phyloP scores from a whole-genome alignment of 2,329 filamentous ascomycete species.

The Cylindrodendrum hubeiense region DNA sequence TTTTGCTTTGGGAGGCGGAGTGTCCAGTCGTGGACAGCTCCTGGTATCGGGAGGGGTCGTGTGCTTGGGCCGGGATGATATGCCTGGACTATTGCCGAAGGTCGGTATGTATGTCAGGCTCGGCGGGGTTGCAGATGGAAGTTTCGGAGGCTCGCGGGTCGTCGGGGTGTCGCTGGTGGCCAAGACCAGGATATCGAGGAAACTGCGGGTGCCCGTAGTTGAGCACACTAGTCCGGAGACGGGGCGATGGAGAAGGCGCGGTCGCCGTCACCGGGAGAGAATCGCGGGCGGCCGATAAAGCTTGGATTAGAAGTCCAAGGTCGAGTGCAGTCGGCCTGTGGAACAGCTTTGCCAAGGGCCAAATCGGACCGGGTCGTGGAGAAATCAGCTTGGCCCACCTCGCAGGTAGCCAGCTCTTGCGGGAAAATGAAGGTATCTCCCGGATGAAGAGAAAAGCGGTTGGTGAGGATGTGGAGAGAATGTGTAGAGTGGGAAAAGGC shows the following conservation, averaged over 20 bases:
- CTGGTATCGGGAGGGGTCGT: constrained; percentile 20
- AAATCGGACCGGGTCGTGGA: constrained; percentile 30
- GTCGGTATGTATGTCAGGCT: constrained; percentile 24
- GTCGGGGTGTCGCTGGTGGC: constrained; percentile 12
- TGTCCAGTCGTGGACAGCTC: constrained; percentile 50
- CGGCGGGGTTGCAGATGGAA: constrained; percentile 24
- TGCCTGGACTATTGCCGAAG: constrained; percentile 12
- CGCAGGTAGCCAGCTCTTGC: constrained; percentile 26
- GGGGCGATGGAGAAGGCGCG: constrained; percentile 1
- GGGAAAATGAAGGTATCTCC: constrained; percentile 30
- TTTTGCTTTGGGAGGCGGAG: constrained; percentile 51
- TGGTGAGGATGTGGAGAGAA: constrained; percentile 46
- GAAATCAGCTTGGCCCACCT: constrained; percentile 16
- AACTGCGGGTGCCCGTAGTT: neutral
- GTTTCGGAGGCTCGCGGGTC: constrained; percentile 7
- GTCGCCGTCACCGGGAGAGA: constrained; percentile 26
- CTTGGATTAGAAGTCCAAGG: constrained; percentile 47
- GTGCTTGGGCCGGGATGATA: constrained; percentile 13
- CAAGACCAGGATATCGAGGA: neutral
- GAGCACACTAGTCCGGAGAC: neutral
- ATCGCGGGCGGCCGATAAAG: constrained; percentile 37
- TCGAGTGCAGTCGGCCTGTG: constrained; percentile 57
- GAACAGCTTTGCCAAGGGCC: constrained; percentile 49
- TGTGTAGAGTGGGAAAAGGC: constrained; percentile 47
- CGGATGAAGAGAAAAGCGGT: constrained; percentile 36